Conservation (phyloP, 2,329 filamentous ascomycete genomes). For the Monosporascus sp. region DNA sequence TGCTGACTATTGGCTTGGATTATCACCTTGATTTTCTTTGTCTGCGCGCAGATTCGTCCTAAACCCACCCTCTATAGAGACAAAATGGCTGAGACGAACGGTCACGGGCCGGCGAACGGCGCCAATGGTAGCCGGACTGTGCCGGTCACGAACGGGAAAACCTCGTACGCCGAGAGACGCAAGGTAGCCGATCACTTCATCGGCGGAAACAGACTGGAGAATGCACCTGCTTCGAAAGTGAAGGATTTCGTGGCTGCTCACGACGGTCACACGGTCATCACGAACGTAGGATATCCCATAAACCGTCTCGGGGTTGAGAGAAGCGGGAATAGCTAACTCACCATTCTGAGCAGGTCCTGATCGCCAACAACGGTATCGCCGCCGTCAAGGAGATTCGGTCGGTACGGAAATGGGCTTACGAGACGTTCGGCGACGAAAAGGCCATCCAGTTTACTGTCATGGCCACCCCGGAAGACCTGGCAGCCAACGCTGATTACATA, state of each 20-base stretch:
- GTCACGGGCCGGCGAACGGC: conserved; percentile 32
- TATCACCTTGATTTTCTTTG: no score
- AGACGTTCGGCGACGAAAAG: conserved; percentile 96
- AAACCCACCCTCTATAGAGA: not conserved
- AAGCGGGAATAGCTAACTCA: conserved; percentile 3
- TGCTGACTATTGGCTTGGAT: no score
- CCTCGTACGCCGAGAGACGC: conserved; percentile 74
- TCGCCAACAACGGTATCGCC: conserved; percentile 99
- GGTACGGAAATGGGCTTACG: conserved; percentile 99
- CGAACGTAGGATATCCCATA: conserved; percentile 62
- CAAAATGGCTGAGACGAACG: conserved; percentile 20
- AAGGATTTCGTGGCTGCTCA: conserved; percentile 92
- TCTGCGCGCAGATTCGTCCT: not conserved
- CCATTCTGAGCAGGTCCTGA: conserved; percentile 65
- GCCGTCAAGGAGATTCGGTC: conserved; percentile 99
- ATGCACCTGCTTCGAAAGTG: conserved; percentile 77
- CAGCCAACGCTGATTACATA: conserved; percentile 98
- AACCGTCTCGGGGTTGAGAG: not conserved
- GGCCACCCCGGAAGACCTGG: conserved; percentile 96
- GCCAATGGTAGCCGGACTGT: conserved; percentile 42
- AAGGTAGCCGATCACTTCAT: conserved; percentile 91
- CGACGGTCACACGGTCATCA: conserved; percentile 96
- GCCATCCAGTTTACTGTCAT: conserved; percentile 99
- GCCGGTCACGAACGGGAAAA: conserved; percentile 50
- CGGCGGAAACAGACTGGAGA: conserved; percentile 81